Conservation (phyloP, 2,329 filamentous ascomycete species). For the Myriosclerotinia duriaeana region DNA sequence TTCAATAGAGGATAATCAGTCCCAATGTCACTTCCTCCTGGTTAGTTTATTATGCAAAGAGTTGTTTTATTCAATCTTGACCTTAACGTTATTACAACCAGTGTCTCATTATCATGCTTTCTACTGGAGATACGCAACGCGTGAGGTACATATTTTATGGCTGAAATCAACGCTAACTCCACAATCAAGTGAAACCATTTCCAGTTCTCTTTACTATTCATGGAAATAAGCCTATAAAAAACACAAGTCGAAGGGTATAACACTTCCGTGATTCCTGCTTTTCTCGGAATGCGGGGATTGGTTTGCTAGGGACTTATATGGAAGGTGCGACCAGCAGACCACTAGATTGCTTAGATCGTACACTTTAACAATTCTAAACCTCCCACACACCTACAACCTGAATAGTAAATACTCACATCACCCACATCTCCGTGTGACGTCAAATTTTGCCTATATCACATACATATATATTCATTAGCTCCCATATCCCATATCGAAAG, state of each 20-base stretch:
- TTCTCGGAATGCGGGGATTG: background rate
- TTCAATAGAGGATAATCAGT: background rate
- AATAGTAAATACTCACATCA: no score
- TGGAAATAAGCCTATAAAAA: no score
- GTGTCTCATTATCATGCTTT: background rate
- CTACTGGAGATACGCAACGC: background rate
- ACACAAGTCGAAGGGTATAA: no score
- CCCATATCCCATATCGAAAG: background rate
- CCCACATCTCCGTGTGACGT: conserved; percentile 5
- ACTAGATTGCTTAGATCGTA: no score
- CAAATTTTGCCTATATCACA: background rate
- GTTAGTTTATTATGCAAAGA: background rate
- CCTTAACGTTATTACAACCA: background rate
- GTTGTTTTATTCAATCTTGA: background rate
- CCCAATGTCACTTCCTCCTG: background rate
- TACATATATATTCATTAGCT: background rate
- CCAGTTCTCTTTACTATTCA: no score
- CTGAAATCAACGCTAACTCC: no score
- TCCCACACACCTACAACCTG: no score
- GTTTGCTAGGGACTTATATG: background rate
- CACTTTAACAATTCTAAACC: no score
- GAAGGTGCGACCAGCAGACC: no score
- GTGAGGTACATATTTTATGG: no score
- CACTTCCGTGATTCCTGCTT: background rate
- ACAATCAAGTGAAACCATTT: no score